These are phyloP conservation scores for Lichtheimia ramosa DNA, from an alignment of 371 early-diverging fungal genomes.

Conservation along the genomic window DNA sequence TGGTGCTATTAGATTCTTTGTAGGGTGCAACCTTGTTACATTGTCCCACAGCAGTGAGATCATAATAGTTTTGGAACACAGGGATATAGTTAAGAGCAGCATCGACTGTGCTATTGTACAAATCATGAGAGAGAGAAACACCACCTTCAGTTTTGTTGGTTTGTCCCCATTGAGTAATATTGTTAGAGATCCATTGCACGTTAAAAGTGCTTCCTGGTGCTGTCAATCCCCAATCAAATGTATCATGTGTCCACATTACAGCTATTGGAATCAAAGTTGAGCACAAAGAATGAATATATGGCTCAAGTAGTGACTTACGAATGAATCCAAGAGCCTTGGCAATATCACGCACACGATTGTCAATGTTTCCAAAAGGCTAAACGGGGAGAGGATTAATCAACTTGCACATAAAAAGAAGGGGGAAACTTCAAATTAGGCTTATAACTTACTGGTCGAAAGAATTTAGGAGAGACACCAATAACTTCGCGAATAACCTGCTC, in stretches of 20 bases:
- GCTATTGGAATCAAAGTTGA: slow-evolving; percentile 14
- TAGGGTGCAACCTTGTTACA: slow-evolving; percentile 33
- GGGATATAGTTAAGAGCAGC: slow-evolving; percentile 38
- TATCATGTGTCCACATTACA: slow-evolving; percentile 48
- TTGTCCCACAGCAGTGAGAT: slow-evolving; percentile 34
- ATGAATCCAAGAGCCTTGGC: slow-evolving; percentile 41
- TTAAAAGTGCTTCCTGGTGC: slow-evolving; percentile 13
- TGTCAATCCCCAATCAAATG: slow-evolving; percentile 42
- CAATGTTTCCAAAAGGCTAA: slow-evolving; percentile 50
- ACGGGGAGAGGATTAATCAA: not conserved
- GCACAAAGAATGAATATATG: not conserved
- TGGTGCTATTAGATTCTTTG: slow-evolving; percentile 21
- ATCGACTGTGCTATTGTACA: slow-evolving; percentile 37
- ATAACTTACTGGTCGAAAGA: slow-evolving; percentile 48
- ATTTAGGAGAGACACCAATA: slow-evolving; percentile 58
- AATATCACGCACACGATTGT: slow-evolving; percentile 50
- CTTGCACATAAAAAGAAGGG: no score
- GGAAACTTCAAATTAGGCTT: slow-evolving; percentile 10
- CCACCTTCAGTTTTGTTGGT: slow-evolving; percentile 37
- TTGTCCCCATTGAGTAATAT: slow-evolving; percentile 40
- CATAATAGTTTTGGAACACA: slow-evolving; percentile 31
- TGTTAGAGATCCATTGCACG: slow-evolving; percentile 30
- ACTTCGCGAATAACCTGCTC: slow-evolving; percentile 60
- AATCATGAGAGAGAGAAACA: slow-evolving; percentile 45
- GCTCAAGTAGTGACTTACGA: slow-evolving; percentile 10